Evolutionary conservation across 106 monocot genomes (phyloP).

Genomic region (Ottelia alismoides): DNA sequence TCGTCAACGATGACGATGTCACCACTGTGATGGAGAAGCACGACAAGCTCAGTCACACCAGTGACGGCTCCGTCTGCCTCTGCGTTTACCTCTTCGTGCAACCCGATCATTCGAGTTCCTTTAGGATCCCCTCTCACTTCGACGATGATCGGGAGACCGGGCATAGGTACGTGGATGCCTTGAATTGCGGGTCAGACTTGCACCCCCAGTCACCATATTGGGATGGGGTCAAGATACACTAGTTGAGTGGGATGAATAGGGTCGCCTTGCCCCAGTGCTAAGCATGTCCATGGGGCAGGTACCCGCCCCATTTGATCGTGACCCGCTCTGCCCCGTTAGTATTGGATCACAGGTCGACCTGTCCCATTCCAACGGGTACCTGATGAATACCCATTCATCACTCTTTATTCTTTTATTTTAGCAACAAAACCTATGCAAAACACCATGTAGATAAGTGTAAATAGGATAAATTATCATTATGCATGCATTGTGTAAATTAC

Average conservation of each 20-base stretch:
- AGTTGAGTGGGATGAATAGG: conserved; percentile 20
- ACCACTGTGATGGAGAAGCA: conserved; percentile 97
- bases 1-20: conserved; percentile 90
- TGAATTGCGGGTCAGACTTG: conserved; percentile 42
- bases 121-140: conserved; percentile 4
- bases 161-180: conserved; percentile 79
- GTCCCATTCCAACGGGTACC: too few relatives aligned
- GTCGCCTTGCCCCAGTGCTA: conserved; percentile 41
- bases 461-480: too few relatives aligned
- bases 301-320: too few relatives aligned
- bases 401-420: too few relatives aligned
- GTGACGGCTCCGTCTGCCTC: conserved; percentile 41
- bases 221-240: not conserved
- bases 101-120: conserved; percentile 21
- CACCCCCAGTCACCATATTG: conserved; percentile 11
- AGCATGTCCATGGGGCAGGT: too few relatives aligned
- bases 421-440: too few relatives aligned
- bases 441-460: too few relatives aligned
- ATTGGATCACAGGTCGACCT: too few relatives aligned
- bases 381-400: too few relatives aligned
- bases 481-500: too few relatives aligned
- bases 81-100: conserved; percentile 77
- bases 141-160: conserved; percentile 64
- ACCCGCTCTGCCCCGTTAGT: too few relatives aligned
- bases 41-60: conserved; percentile 45